Evolutionary conservation across 257 asterid genomes (phyloP), one percentile per base, ranked within the genome.

Genomic region (Solanum chaucha): DNA sequence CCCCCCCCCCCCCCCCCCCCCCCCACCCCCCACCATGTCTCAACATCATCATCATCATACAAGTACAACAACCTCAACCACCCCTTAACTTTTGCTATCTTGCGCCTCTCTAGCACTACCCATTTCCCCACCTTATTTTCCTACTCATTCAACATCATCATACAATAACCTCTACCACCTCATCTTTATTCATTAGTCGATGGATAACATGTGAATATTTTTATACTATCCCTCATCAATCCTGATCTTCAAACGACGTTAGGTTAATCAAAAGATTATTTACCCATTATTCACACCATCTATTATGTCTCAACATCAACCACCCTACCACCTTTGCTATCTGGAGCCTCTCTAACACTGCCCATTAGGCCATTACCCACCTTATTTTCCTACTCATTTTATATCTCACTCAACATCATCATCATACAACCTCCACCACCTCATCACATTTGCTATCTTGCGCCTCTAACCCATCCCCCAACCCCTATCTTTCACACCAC

Each of bases 241-340:
- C 1, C 0, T 19, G 65, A 3, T 46, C 1, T 15, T 2, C 22
- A 14, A 14, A 3, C 0, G 3, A 59, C 2, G 1, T 1, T 20
- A 59, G 3, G 3, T 59, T 8, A 22, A 4, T 22, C 13, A 8
- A 59, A 8, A 22, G 6, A 59, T 59, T 59, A 22, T 22, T 59
- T 55, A 55, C 24, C 28, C 68, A 22, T n/a, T n/a, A 22, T 61
- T 61, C 6, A 61, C 70, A 9, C 14, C 14, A 61, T 11, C 13
- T 2, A 82, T 19, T 8, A n/a, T 64, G 71, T 35, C 78, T 32
- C 44, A 34, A 32, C 13, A 32, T 71, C 26, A 24, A 65, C 72
- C 34, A 64, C 72, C 34, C 72, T 28, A 38, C 89, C 86, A 40
- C 88, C 68, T 36, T 35, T 86, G 51, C 88, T 87, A 64, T 65